Evolutionary conservation across 371 early-diverging fungal genomes (phyloP).

Genomic region (Modicella reniformis): DNA sequence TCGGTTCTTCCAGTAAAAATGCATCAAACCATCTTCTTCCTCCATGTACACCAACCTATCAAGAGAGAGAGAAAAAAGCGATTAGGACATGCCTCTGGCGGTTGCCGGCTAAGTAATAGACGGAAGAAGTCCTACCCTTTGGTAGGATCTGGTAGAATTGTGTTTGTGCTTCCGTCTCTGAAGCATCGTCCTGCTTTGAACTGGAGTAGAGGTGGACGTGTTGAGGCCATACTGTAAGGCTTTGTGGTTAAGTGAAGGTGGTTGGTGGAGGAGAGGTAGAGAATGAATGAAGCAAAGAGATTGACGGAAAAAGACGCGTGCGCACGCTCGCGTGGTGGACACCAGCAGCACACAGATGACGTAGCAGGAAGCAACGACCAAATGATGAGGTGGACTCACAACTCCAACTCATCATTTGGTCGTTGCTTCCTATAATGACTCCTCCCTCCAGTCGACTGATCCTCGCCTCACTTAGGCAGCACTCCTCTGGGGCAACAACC

Average conservation of each 20-base stretch:
- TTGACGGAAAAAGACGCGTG: no score
- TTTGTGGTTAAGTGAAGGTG: slow-evolving; percentile 1
- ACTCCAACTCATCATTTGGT: no score
- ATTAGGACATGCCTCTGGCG: not conserved
- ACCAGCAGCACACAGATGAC: not conserved
- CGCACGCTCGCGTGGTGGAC: no score
- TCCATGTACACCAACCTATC: slow-evolving; percentile 64
- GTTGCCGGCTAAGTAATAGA: not conserved
- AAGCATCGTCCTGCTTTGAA: slow-evolving; percentile 84
- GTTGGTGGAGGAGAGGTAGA: not conserved
- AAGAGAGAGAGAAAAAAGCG: not conserved
- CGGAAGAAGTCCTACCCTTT: slow-evolving; percentile 68
- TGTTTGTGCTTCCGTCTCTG: slow-evolving; percentile 71
- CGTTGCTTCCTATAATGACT: not conserved
- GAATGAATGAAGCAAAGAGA: not conserved
- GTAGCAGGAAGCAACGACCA: no score
- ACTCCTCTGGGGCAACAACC: not conserved
- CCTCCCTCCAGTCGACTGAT: not conserved
- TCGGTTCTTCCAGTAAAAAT: slow-evolving; percentile 83
- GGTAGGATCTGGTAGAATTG: slow-evolving; percentile 75
- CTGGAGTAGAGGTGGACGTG: slow-evolving; percentile 59
- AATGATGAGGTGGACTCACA: no score
- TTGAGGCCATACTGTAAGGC: slow-evolving; percentile 27
- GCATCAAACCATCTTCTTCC: slow-evolving; percentile 75
- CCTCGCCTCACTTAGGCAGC: slow-evolving; percentile 3